Evolutionary conservation across 1,284 basidiomycete genomes (phyloP), one percentile per base, ranked within the genome.

Genomic region (Heterobasidion occidentale): DNA sequence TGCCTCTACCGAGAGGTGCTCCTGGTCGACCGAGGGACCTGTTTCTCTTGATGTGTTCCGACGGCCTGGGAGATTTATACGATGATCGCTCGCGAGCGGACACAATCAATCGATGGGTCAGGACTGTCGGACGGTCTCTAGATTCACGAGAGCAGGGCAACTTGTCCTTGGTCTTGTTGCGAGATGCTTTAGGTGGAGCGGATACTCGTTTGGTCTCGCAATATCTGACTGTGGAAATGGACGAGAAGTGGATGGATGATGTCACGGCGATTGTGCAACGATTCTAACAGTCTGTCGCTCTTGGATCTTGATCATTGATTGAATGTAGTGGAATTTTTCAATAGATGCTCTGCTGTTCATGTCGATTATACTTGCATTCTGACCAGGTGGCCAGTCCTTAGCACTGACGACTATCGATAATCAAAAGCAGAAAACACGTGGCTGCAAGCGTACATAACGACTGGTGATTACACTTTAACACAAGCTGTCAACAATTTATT

Each of bases 181-280:
- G 81, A 3, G 76, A 84, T 52, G 80, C 74, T 1, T 70, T 86
- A 36, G 85, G 84, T 2, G 83, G 82, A 4, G 67, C 74, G 11
- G 76, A 85, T 61, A 59, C 64, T 20, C 71, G 77, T 20, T 68
- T 72, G 20, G 74, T 78, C 14, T 86, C 84, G n/a, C 72, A 77
- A 56, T 75, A 77, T 60, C 65, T 87, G 51, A 84, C 83, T 9
- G 75, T 86, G 46, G 84, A 87, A 65, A 81, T 83, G 76, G 72
- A 75, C 46, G 76, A 75, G 45, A 74, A 76, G 58, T 87, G 84
- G 84, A 81, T 86, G 74, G 85, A 87, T 66, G 84, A 87, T 65
- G 80, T 81, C n/a, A 86, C 83, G 0, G 74, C 86, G 38, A 60
- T 85, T 27, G 76, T 86, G 50, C 61, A 67, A 54, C 55, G 56